Conservation (phyloP, 192 early-diverging fungal species). For the Piromyces finnis region DNA sequence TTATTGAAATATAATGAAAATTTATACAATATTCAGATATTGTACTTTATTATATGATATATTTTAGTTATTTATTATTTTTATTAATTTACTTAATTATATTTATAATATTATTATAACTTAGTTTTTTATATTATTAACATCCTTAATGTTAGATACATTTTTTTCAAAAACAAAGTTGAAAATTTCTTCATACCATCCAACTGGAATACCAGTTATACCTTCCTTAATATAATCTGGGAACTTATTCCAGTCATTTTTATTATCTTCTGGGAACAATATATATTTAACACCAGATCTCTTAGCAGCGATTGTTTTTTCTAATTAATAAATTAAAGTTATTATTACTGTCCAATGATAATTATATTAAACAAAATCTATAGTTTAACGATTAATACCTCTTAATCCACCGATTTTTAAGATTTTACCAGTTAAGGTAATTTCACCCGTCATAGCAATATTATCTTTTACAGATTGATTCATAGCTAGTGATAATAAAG, state of each 20-base stretch:
- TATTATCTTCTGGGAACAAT: slow-evolving; percentile 77
- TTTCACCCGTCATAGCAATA: slow-evolving; percentile 96
- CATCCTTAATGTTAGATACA: not conserved
- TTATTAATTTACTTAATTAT: too few relatives aligned
- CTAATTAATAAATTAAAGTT: not conserved
- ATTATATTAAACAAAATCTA: too few relatives aligned
- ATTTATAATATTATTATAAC: too few relatives aligned
- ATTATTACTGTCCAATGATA: too few relatives aligned
- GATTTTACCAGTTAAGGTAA: slow-evolving; percentile 92
- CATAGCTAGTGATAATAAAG: slow-evolving; percentile 81
- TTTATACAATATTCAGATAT: too few relatives aligned
- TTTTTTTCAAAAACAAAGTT: not conserved
- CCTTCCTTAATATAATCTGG: slow-evolving; percentile 83
- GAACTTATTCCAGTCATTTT: slow-evolving; percentile 89
- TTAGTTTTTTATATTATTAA: not conserved
- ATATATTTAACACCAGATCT: slow-evolving; percentile 73
- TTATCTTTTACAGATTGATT: slow-evolving; percentile 52
- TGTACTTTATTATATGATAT: too few relatives aligned
- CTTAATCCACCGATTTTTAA: slow-evolving; percentile 78
- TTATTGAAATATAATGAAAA: too few relatives aligned
- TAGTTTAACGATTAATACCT: too few relatives aligned
- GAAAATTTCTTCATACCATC: slow-evolving; percentile 37
- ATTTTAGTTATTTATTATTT: too few relatives aligned
- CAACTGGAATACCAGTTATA: slow-evolving; percentile 60
- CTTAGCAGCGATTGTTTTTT: slow-evolving; percentile 96